phyloP scores from a whole-genome alignment of 768 basidiomycete genomes.

The Hygrocybe coccinea region DNA sequence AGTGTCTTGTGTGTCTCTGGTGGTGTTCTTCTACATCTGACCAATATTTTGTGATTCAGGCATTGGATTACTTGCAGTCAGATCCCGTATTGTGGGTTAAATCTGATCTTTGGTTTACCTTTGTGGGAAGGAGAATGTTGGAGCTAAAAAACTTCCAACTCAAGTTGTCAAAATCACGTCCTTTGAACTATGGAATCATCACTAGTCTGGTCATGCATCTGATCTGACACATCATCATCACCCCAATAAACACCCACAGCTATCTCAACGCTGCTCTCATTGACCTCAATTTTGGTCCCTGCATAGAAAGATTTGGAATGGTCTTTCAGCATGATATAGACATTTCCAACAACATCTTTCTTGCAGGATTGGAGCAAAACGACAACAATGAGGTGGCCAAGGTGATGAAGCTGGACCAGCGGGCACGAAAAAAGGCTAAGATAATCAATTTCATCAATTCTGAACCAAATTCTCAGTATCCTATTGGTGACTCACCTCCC shows the following conservation, averaged over 20 bases:
- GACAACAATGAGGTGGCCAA: no score
- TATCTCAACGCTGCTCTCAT: not conserved
- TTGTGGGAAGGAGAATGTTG: not conserved
- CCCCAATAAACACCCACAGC: not conserved
- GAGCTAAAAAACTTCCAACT: not conserved
- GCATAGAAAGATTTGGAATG: not conserved
- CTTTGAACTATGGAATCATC: not conserved
- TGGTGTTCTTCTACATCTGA: no score
- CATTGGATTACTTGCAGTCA: not conserved
- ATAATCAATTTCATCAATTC: no score
- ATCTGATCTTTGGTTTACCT: not conserved
- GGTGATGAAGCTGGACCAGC: no score
- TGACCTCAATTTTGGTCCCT: not conserved
- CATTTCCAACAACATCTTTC: no score
- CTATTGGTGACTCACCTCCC: no score
- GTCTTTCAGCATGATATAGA: not conserved
- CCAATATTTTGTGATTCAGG: no score
- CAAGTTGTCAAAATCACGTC: no score
- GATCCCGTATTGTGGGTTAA: not conserved
- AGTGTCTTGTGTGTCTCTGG: no score
- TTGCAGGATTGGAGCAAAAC: no score
- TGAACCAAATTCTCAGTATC: no score
- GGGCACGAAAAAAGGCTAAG: no score
- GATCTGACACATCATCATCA: not conserved
- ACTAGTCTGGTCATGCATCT: not conserved